Conservation (phyloP, 179 eudicot species). For the Monotropa hypopitys region DNA sequence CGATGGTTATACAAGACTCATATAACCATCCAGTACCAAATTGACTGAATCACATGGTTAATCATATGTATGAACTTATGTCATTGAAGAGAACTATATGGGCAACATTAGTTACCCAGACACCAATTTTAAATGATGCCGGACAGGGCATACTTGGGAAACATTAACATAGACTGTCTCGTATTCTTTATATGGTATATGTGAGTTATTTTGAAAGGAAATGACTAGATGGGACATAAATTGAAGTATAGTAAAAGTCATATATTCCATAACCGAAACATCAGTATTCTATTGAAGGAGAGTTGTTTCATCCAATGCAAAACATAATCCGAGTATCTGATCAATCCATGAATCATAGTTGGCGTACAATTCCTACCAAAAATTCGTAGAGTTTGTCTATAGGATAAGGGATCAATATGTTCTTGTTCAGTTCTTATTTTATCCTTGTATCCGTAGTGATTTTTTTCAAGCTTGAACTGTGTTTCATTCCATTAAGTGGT, state of each 20-base stretch:
- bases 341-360: not conserved
- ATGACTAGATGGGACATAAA: not conserved
- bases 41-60: not conserved
- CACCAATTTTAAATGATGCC: not conserved
- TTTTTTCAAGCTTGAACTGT: not conserved
- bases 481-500: not conserved
- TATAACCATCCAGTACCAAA: not conserved
- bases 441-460: not conserved
- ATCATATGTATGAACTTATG: not conserved
- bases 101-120: not conserved
- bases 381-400: not conserved
- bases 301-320: not conserved
- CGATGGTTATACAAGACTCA: not conserved
- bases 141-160: not conserved
- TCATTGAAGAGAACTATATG: not conserved
- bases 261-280: not conserved
- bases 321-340: not conserved
- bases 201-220: not conserved
- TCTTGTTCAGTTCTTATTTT: not conserved
- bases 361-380: not conserved
- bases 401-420: not conserved
- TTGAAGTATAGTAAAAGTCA: not conserved
- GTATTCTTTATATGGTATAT: not conserved
- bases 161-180: not conserved
- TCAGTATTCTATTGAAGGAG: not conserved